A percentile compares a stretch with the other conserved stretches of the same genome.
phyloP scores from a whole-genome alignment of 164 flowering plant genomes.

The Aristolochia californica region DNA sequence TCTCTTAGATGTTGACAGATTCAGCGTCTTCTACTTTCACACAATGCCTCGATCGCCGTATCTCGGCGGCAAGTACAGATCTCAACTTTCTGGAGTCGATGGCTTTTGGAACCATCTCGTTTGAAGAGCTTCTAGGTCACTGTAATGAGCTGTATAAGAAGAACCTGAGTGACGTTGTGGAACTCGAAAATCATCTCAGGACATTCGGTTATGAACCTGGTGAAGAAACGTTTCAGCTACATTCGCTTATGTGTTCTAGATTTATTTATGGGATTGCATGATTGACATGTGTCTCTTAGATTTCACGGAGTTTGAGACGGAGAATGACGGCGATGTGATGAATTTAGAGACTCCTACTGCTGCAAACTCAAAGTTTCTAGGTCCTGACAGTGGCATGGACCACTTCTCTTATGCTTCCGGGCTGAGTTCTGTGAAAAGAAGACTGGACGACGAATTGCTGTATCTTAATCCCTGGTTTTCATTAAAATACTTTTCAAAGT shows the following conservation, averaged over 20 bases:
- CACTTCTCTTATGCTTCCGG: constrained; percentile 6
- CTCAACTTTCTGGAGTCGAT: constrained; percentile 70
- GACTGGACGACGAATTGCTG: constrained; percentile 46
- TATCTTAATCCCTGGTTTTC: constrained; percentile 31
- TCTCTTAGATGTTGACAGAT: constrained; percentile 25
- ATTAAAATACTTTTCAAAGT: no score
- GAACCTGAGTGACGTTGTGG: constrained; percentile 36
- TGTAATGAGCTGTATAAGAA: constrained; percentile 59
- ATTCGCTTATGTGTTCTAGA: not conserved
- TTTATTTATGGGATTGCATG: not conserved
- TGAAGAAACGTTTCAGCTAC: not conserved
- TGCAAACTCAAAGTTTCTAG: constrained; percentile 1
- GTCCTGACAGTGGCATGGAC: constrained; percentile 8
- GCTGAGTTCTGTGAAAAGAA: constrained; percentile 18
- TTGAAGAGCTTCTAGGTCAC: constrained; percentile 83
- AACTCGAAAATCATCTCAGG: constrained; percentile 42
- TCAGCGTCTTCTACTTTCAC: constrained; percentile 75
- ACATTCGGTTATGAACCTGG: constrained; percentile 40
- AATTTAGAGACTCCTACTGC: constrained; percentile 16
- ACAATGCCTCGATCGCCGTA: constrained; percentile 50
- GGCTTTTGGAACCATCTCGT: constrained; percentile 75
- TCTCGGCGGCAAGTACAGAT: constrained; percentile 35
- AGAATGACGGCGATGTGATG: constrained; percentile 20
- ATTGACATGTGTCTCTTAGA: not conserved
- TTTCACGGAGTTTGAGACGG: constrained; percentile 18